Base-by-base conservation (phyloP, 2,329 filamentous ascomycete genomes). In the Aspergillus luchuensis region DNA sequence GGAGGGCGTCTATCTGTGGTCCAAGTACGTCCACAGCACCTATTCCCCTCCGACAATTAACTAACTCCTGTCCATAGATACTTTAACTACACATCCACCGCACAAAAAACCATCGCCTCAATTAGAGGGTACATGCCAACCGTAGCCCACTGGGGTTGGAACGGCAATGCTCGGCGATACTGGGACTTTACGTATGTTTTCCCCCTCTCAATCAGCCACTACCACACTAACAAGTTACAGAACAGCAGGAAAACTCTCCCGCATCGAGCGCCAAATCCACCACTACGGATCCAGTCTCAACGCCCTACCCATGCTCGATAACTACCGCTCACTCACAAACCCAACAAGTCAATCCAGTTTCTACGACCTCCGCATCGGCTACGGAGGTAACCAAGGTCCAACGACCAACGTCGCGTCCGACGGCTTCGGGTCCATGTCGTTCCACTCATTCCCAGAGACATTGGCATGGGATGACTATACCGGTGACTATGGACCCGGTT, bases 201-300 rank as follows among this genome's bases (percentile, higher is more conserved):
- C 25, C 7, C 25, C 7, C 7, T 25, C 25, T 25, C 25, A 25
- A 25, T 25, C 25, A 25, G 25, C 1, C 25, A 0, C 25, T 25
- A 25, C 25, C 7, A 25, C 25, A 28, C 25, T 28, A 28, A 28
- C 25, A 28, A 28, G 1, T 28, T 8, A 28, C 33, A 70, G 64
- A 10, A 84, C 75, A 68, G 81, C 67, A 1, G 78, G 75, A 13
- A 79, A 80, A 62, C 66, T 79, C 10, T 61, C 68, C 28, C 72
- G 78, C 7, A 77, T 78, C 17, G 79, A 82, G 62, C 73, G 80
- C 4, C 82, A 85, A 70, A 81, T 87, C 60, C 85, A 88, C 66
- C 85, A 88, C 71, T 88, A 87, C 64, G 85, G 85, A 17, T 86
- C 84, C 0, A 82, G 78, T 0, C 80, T 87, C 5, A 87, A 87